Evolutionary conservation across 352 stramenopile genomes (phyloP).

Genomic region (Phytopythium chamaehyphon): DNA sequence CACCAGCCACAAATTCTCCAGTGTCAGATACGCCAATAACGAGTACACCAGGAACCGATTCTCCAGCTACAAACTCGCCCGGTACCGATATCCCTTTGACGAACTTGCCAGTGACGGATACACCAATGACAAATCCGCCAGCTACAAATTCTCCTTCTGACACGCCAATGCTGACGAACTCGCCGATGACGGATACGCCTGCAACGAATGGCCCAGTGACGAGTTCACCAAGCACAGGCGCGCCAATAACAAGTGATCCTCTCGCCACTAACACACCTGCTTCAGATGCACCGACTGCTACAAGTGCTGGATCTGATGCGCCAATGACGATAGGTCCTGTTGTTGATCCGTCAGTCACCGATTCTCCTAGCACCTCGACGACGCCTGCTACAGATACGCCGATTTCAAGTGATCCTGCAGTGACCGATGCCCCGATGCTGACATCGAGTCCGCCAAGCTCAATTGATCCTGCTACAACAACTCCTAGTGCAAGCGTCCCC

Average conservation of each 20-base stretch:
- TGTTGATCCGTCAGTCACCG: background rate
- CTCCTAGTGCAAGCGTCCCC: background rate
- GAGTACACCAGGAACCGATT: background rate
- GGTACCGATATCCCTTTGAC: no score
- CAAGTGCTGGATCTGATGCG: background rate
- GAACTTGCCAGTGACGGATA: constrained; percentile 34
- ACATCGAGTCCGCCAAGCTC: background rate
- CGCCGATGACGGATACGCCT: constrained; percentile 6
- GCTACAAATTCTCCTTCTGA: constrained; percentile 5
- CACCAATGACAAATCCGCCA: constrained; percentile 12
- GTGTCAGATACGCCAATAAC: background rate
- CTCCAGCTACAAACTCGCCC: no score
- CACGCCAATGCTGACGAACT: background rate
- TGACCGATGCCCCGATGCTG: background rate
- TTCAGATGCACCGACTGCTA: background rate
- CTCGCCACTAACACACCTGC: background rate
- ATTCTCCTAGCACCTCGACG: background rate
- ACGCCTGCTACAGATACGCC: background rate
- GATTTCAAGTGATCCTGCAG: background rate
- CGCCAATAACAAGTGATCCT: background rate
- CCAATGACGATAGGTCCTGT: no score
- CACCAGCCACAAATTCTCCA: background rate
- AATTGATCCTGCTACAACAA: background rate
- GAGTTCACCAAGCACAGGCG: background rate
- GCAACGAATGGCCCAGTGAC: no score